Conservation (phyloP, 305 asterid species). For the Vinca major region DNA sequence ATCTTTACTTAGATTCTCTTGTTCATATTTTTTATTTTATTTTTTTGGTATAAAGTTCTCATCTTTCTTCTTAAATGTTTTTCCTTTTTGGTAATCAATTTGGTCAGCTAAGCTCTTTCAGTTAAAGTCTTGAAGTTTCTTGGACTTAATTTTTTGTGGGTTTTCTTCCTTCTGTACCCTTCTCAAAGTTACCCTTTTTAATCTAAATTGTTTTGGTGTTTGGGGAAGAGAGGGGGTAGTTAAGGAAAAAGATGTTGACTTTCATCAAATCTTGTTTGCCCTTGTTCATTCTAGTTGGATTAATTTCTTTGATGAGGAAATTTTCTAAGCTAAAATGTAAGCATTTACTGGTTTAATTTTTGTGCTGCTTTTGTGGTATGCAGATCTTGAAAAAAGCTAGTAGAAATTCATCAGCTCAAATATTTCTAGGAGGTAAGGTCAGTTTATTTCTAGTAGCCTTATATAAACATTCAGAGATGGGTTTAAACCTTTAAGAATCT, state of each 20-base stretch:
- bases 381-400: background rate
- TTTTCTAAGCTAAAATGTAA: background rate
- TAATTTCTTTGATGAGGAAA: background rate
- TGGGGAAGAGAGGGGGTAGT: background rate
- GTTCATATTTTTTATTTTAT: too few species aligned
- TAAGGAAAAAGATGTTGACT: background rate
- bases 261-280: too few species aligned
- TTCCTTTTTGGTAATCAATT: background rate
- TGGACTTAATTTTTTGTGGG: background rate
- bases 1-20: too few species aligned
- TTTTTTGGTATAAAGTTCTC: background rate
- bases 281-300: too few species aligned
- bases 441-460: background rate
- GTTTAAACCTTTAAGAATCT: slow-evolving; percentile 1
- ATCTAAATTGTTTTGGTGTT: background rate
- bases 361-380: background rate
- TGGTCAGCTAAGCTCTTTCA: background rate
- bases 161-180: background rate
- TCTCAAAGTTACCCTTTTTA: background rate
- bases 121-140: background rate
- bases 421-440: slow-evolving; percentile 8
- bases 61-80: background rate
- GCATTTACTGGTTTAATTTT: slow-evolving; percentile 4
- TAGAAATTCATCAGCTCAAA: slow-evolving; percentile 5
- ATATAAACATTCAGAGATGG: background rate